Evolutionary conservation across 495 filamentous ascomycete genomes (phyloP).

Genomic region (Neurospora tetrasperma): DNA sequence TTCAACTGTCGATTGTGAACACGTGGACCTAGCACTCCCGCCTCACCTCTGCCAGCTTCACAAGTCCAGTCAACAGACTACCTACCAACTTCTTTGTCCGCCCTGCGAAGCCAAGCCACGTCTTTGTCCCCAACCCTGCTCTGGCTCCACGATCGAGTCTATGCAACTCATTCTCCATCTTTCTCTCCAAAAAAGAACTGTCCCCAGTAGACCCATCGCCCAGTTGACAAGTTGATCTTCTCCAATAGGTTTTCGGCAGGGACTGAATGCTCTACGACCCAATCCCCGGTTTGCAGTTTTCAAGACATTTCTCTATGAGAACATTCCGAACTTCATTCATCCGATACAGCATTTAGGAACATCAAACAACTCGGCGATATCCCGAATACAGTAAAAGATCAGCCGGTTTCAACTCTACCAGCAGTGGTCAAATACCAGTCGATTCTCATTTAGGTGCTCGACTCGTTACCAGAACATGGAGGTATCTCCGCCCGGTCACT

Average conservation of each 20-base stretch:
- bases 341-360: not conserved
- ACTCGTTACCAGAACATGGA: not conserved
- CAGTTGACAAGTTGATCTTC: not conserved
- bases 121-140: not conserved
- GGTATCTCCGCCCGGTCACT: not conserved
- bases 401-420: not conserved
- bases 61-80: not conserved
- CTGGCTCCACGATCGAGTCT: not conserved
- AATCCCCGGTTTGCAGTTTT: not conserved
- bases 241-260: not conserved
- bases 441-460: not conserved
- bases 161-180: not conserved
- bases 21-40: not conserved
- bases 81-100: not conserved
- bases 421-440: not conserved
- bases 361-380: not conserved
- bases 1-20: not conserved
- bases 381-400: not conserved
- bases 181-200: not conserved
- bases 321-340: not conserved
- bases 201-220: not conserved
- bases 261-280: not conserved
- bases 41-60: not conserved
- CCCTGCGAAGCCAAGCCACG: not conserved
- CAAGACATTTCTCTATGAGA: not conserved